phyloP scores from a whole-genome alignment of 768 basidiomycete genomes.

The Coprinellus aureogranulatus region DNA sequence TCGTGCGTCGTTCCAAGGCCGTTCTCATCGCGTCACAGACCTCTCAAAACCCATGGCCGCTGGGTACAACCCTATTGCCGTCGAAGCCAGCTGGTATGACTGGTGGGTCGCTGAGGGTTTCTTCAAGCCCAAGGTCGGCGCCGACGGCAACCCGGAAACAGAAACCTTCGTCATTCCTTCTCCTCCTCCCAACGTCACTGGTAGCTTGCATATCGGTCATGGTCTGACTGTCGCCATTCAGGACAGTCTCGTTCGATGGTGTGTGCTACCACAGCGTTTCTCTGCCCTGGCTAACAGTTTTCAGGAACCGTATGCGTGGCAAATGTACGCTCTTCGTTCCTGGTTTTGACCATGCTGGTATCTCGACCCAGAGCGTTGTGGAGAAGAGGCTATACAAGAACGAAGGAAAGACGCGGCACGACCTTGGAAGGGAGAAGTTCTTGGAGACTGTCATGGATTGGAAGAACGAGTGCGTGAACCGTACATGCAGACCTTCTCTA shows the following conservation, averaged over 20 bases:
- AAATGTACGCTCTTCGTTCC: slow-evolving; percentile 87
- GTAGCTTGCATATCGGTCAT: slow-evolving; percentile 93
- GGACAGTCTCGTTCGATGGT: slow-evolving; percentile 88
- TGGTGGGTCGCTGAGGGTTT: slow-evolving; percentile 94
- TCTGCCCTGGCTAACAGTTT: not conserved
- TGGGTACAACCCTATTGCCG: slow-evolving; percentile 94
- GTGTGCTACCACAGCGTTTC: slow-evolving; percentile 26
- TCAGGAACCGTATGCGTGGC: slow-evolving; percentile 94
- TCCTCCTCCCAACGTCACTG: slow-evolving; percentile 97
- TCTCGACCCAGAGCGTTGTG: slow-evolving; percentile 96
- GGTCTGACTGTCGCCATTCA: slow-evolving; percentile 90
- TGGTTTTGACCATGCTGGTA: slow-evolving; percentile 98
- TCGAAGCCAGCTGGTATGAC: slow-evolving; percentile 96
- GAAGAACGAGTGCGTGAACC: slow-evolving; percentile 83
- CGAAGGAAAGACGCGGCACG: slow-evolving; percentile 80
- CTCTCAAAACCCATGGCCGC: slow-evolving; percentile 81
- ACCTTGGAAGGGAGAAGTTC: slow-evolving; percentile 92
- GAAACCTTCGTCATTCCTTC: slow-evolving; percentile 76
- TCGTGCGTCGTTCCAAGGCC: not conserved
- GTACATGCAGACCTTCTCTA: not conserved
- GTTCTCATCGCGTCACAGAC: slow-evolving; percentile 46
- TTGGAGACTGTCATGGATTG: slow-evolving; percentile 89
- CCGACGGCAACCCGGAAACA: slow-evolving; percentile 48
- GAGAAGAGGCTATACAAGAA: slow-evolving; percentile 88
- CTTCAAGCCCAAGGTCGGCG: slow-evolving; percentile 68